These are phyloP conservation scores for Scutellaria barbata DNA, from an alignment of 257 asterid genomes.

Conservation along the genomic window DNA sequence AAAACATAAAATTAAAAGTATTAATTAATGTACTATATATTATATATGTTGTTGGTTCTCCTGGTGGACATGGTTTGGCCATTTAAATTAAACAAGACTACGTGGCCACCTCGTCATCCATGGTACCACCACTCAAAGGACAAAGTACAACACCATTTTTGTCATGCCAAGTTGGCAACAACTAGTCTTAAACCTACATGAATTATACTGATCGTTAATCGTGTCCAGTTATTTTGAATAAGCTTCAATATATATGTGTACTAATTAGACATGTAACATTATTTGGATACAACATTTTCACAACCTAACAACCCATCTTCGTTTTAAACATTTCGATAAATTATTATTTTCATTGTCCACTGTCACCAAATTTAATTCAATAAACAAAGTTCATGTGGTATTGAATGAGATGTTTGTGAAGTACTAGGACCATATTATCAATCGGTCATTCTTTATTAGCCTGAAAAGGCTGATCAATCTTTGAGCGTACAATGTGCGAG, in stretches of 20 bases:
- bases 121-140: conserved; percentile 34
- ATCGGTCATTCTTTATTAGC: conserved; percentile 22
- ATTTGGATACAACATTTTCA: neutral
- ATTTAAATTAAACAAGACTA: neutral
- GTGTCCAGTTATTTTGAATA: too few species aligned
- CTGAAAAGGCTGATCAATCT: conserved; percentile 30
- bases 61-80: conserved; percentile 25
- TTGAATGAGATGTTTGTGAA: conserved; percentile 12
- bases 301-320: neutral
- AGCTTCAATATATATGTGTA: too few species aligned
- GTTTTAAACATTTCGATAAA: conserved; percentile 16
- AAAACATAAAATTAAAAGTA: too few species aligned
- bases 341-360: neutral
- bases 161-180: conserved; percentile 42
- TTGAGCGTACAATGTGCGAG: neutral
- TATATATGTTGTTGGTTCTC: neutral
- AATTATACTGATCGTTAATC: too few species aligned
- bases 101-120: conserved; percentile 29
- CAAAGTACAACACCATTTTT: conserved; percentile 37
- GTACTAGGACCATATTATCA: conserved; percentile 12
- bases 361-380: conserved; percentile 9
- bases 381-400: neutral
- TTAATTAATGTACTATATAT: too few species aligned
- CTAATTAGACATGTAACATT: too few species aligned
- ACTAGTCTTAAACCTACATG: neutral